These are phyloP conservation scores for Fusarium verrucosum DNA, from an alignment of 2,329 filamentous ascomycete genomes.

Conservation along the genomic window DNA sequence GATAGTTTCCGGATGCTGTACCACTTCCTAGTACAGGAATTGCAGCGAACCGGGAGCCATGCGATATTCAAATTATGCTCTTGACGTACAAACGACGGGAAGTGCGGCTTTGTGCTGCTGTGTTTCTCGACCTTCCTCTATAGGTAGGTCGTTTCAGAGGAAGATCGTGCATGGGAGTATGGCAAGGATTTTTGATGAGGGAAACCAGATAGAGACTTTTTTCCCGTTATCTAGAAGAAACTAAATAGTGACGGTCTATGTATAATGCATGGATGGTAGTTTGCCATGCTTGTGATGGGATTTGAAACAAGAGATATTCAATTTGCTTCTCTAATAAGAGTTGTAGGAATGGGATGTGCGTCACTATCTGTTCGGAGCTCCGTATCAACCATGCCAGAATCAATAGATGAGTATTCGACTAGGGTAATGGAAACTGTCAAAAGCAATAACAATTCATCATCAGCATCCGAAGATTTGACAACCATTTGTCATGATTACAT, in stretches of 20 bases:
- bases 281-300: neutral
- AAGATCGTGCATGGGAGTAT: conserved; percentile 19
- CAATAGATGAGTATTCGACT: neutral
- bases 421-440: neutral
- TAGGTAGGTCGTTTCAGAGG: conserved; percentile 34
- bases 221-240: conserved; percentile 7
- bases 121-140: conserved; percentile 26
- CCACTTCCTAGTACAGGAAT: conserved; percentile 38
- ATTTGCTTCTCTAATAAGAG: conserved; percentile 1
- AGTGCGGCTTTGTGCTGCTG: conserved; percentile 16
- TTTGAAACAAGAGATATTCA: conserved; percentile 10
- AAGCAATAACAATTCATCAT: neutral
- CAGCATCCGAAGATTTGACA: neutral
- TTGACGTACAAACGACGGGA: conserved; percentile 23
- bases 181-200: conserved; percentile 11
- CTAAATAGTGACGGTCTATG: neutral
- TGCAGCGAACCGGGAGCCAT: conserved; percentile 38
- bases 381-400: neutral
- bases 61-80: conserved; percentile 18
- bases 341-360: conserved; percentile 9
- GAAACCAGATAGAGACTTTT: conserved; percentile 2
- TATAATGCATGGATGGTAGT: neutral
- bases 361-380: neutral
- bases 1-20: conserved; percentile 20
- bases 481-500: conserved; percentile 4